phyloP scores from a whole-genome alignment of 345 rosid genomes.

The Sapria himalayana region DNA sequence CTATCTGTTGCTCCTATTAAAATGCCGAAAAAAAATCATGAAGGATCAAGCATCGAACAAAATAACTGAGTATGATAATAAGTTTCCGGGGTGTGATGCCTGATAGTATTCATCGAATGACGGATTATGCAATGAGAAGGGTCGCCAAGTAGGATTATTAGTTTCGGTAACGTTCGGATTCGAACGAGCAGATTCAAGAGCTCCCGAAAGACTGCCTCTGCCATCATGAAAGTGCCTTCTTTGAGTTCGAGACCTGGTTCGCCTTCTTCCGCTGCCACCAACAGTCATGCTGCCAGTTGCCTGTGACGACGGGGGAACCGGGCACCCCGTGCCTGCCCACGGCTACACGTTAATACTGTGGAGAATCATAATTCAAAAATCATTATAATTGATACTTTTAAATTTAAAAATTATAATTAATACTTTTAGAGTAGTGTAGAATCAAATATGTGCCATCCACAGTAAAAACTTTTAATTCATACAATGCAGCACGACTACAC shows the following conservation, averaged over 20 bases:
- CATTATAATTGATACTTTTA: no score
- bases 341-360: no score
- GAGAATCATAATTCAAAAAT: no score
- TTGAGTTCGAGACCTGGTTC: conserved; percentile 42
- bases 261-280: conserved; percentile 21
- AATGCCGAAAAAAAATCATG: not conserved
- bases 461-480: no score
- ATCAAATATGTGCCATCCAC: no score
- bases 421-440: no score
- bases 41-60: not conserved
- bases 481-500: no score
- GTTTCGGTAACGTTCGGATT: conserved; percentile 14
- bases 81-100: conserved; percentile 16
- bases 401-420: no score
- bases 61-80: not conserved
- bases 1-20: conserved; percentile 64
- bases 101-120: conserved; percentile 80
- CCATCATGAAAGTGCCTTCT: conserved; percentile 40
- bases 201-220: conserved; percentile 57
- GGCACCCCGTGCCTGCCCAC: no score
- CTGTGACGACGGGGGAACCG: no score
- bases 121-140: conserved; percentile 37
- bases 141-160: conserved; percentile 24
- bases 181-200: conserved; percentile 27
- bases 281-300: no score